Conservation (phyloP, 768 basidiomycete genomes). For the Albatrellus ellisii region DNA sequence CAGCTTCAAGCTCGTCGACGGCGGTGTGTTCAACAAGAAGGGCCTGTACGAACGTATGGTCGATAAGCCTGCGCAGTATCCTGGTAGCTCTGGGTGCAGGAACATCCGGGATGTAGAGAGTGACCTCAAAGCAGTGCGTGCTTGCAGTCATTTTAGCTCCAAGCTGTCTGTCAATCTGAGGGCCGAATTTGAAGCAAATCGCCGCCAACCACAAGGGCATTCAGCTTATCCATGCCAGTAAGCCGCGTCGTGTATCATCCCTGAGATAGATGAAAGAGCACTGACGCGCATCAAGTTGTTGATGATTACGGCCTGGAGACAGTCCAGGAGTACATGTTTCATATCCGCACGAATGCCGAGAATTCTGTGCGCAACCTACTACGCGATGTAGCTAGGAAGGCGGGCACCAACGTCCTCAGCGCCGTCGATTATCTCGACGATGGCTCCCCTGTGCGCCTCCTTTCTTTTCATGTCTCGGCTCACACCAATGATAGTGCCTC, state of each 20-base stretch:
- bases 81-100: conserved; percentile 78
- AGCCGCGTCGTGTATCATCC: conserved; percentile 13
- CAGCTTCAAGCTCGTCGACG: conserved; percentile 83
- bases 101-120: conserved; percentile 86
- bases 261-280: conserved; percentile 6
- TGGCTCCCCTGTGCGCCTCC: conserved; percentile 58
- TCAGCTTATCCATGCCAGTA: conserved; percentile 70
- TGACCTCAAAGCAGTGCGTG: conserved; percentile 62
- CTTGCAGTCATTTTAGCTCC: background rate
- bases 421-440: conserved; percentile 82
- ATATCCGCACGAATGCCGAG: conserved; percentile 86
- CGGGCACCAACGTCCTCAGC: conserved; percentile 48
- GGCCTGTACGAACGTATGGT: conserved; percentile 73
- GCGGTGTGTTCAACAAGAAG: conserved; percentile 66
- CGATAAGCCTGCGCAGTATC: conserved; percentile 67
- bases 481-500: background rate
- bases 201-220: conserved; percentile 91
- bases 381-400: conserved; percentile 55
- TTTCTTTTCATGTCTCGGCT: background rate
- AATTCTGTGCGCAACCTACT: conserved; percentile 74
- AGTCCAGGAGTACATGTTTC: conserved; percentile 89
- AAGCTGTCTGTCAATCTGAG: conserved; percentile 4
- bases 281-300: conserved; percentile 38
- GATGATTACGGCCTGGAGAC: conserved; percentile 75
- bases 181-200: conserved; percentile 54